These are phyloP conservation scores for Dacryopinax spathularia DNA, from an alignment of 768 basidiomycete species.

Conservation along the genomic window DNA sequence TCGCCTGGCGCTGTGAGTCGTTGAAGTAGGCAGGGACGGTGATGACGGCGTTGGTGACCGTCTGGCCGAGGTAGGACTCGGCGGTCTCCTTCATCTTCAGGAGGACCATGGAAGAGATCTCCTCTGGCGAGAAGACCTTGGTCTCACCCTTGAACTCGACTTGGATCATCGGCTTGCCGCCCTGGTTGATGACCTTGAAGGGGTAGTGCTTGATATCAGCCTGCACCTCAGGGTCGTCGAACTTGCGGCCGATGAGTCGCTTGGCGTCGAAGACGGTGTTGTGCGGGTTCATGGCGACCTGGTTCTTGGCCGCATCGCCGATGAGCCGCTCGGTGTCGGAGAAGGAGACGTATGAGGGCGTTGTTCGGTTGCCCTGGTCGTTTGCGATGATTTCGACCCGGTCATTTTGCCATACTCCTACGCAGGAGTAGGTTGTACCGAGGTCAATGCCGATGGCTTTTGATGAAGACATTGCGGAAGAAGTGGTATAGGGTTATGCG, in stretches of 20 bases:
- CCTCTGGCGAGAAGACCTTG: constrained; percentile 41
- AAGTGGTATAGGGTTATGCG: neutral
- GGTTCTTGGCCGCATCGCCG: constrained; percentile 30
- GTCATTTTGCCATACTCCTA: constrained; percentile 40
- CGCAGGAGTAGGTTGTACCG: constrained; percentile 34
- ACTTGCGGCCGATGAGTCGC: constrained; percentile 32
- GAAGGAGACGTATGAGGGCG: constrained; percentile 50
- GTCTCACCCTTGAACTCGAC: constrained; percentile 42
- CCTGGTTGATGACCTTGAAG: constrained; percentile 31
- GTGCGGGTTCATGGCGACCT: constrained; percentile 35
- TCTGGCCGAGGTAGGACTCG: constrained; percentile 36
- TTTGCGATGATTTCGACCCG: constrained; percentile 48
- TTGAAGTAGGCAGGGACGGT: constrained; percentile 42
- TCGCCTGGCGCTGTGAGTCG: constrained; percentile 38
- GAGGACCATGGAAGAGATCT: constrained; percentile 37
- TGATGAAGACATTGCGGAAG: neutral
- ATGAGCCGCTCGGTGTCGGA: constrained; percentile 41
- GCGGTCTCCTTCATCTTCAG: constrained; percentile 41
- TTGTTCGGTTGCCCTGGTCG: constrained; percentile 48
- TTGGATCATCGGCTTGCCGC: constrained; percentile 38
- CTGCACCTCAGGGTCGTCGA: constrained; percentile 33
- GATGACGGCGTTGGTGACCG: constrained; percentile 34
- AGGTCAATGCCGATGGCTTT: constrained; percentile 26
- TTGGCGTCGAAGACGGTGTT: constrained; percentile 32
- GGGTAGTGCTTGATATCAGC: constrained; percentile 39